Conservation (phyloP, 2,329 filamentous ascomycete genomes). For the Botryotinia narcissicola region DNA sequence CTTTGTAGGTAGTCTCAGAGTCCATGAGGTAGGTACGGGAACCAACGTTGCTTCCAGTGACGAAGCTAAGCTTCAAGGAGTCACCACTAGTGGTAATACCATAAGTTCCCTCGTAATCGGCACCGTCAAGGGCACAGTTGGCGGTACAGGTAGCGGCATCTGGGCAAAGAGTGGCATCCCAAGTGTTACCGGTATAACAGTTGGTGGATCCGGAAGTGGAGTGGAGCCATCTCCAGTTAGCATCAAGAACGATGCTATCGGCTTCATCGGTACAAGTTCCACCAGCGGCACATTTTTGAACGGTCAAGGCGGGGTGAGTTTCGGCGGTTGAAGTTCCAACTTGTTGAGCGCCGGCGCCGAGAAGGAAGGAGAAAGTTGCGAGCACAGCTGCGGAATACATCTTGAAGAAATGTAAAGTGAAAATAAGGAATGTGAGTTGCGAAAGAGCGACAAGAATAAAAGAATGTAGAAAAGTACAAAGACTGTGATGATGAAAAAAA, state of each 20-base stretch:
- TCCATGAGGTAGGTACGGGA: slow-evolving; percentile 47
- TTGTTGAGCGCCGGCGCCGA: slow-evolving; percentile 37
- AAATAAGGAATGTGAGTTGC: slow-evolving; percentile 6
- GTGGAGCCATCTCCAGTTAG: slow-evolving; percentile 40
- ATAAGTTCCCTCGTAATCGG: slow-evolving; percentile 45
- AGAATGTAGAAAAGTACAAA: slow-evolving; percentile 11
- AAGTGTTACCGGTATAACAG: slow-evolving; percentile 38
- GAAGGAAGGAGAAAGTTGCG: slow-evolving; percentile 16
- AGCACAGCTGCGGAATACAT: slow-evolving; percentile 18
- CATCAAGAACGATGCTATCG: slow-evolving; percentile 51
- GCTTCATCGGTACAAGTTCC: slow-evolving; percentile 46
- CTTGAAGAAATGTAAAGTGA: background rate
- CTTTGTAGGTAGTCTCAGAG: slow-evolving; percentile 53
- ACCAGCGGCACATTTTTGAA: slow-evolving; percentile 17
- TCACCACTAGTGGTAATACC: slow-evolving; percentile 44
- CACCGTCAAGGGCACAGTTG: slow-evolving; percentile 54
- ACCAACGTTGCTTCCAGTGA: slow-evolving; percentile 34
- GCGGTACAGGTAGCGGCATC: slow-evolving; percentile 49
- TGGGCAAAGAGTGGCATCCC: slow-evolving; percentile 48
- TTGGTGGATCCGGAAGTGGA: slow-evolving; percentile 39
- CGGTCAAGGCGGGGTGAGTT: slow-evolving; percentile 49
- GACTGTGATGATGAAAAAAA: background rate
- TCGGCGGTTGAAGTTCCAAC: slow-evolving; percentile 45
- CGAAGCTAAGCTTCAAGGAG: slow-evolving; percentile 37
- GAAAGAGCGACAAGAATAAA: slow-evolving; percentile 4